Conservation (phyloP, 805 yeast genomes). For the Saturnispora mendoncae region DNA sequence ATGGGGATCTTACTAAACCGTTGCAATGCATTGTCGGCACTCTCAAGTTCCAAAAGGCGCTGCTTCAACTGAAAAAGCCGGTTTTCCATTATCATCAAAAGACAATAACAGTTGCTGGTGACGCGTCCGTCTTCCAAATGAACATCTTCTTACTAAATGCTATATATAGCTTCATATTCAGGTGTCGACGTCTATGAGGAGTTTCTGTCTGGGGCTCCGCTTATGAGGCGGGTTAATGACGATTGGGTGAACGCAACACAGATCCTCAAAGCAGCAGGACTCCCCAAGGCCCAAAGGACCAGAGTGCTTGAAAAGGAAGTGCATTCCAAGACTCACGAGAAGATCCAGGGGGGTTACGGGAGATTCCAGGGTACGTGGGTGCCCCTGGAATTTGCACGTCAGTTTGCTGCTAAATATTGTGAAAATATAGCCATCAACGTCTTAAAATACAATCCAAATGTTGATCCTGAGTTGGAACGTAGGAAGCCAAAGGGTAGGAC, state of each 20-base stretch:
- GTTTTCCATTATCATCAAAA: too few species aligned
- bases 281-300: constrained; percentile 72
- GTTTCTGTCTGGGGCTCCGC: constrained; percentile 60
- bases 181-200: constrained; percentile 51
- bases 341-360: constrained; percentile 81
- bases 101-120: too few species aligned
- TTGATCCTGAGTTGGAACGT: constrained; percentile 21
- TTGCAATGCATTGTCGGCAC: not conserved
- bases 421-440: constrained; percentile 44
- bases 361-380: constrained; percentile 85
- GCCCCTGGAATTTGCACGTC: constrained; percentile 56
- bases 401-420: constrained; percentile 45
- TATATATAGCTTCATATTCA: constrained; percentile 39
- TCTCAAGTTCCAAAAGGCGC: not conserved
- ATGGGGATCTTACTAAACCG: not conserved
- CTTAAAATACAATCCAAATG: constrained; percentile 44
- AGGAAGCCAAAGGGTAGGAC: constrained; percentile 14
- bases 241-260: constrained; percentile 93
- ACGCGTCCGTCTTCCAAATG: too few species aligned
- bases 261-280: constrained; percentile 66
- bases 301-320: constrained; percentile 69
- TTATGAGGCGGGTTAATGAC: constrained; percentile 85
- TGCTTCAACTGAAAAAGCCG: not conserved
- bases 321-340: constrained; percentile 56
- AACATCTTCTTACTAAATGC: too few species aligned